These are phyloP conservation scores for Berberis thunbergii DNA, from an alignment of 164 flowering plant genomes.

Conservation along the genomic window DNA sequence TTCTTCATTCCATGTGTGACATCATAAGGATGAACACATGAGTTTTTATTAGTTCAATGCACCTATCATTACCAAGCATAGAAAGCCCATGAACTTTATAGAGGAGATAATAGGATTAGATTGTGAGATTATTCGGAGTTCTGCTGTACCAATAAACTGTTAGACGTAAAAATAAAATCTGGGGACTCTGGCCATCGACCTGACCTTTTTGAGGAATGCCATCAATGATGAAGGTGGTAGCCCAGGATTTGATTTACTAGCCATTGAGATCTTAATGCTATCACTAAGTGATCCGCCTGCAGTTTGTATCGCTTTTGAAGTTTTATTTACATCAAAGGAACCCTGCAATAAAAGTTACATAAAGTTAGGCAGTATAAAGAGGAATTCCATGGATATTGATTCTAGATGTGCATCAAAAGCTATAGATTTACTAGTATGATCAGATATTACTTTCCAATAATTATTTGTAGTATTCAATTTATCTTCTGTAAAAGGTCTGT, in stretches of 20 bases:
- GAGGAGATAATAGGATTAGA: too few relatives aligned
- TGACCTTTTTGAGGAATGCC: slow-evolving; percentile 75
- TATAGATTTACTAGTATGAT: too few relatives aligned
- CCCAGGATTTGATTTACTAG: slow-evolving; percentile 79
- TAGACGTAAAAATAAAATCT: not conserved
- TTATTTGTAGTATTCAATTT: too few relatives aligned
- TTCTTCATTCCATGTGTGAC: too few relatives aligned
- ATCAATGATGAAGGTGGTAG: slow-evolving; percentile 95
- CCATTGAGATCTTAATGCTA: slow-evolving; percentile 34
- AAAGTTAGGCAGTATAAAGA: not conserved
- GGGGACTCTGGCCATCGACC: not conserved
- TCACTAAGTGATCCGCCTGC: slow-evolving; percentile 56
- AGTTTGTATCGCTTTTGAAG: slow-evolving; percentile 42
- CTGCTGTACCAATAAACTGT: not conserved
- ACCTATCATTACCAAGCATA: too few relatives aligned
- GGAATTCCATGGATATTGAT: not conserved
- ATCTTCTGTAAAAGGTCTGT: not conserved
- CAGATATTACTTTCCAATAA: too few relatives aligned
- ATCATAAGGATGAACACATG: too few relatives aligned
- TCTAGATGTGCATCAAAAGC: too few relatives aligned
- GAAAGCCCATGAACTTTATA: too few relatives aligned
- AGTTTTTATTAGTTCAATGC: too few relatives aligned
- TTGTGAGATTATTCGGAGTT: too few relatives aligned
- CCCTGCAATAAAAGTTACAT: slow-evolving; percentile 28
- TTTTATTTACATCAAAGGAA: slow-evolving; percentile 38